These are phyloP conservation scores for Lentinula sp. DNA, from an alignment of 768 basidiomycete species.

Conservation along the genomic window DNA sequence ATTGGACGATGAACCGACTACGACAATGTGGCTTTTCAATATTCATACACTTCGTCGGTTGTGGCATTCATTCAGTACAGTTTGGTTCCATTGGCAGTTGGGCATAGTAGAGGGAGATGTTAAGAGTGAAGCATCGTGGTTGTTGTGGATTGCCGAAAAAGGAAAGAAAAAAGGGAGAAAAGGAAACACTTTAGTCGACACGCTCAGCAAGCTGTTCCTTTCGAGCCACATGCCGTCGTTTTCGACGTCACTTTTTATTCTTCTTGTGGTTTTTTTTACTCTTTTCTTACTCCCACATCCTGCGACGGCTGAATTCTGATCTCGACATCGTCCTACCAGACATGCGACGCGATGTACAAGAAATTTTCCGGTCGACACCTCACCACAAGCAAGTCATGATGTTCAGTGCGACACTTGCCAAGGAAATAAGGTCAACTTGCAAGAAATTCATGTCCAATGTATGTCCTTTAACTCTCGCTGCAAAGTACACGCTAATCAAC, in stretches of 20 bases:
- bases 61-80: conserved; percentile 31
- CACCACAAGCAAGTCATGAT: conserved; percentile 99
- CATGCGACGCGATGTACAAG: conserved; percentile 99
- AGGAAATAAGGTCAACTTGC: conserved; percentile 96
- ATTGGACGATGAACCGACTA: conserved; percentile 17
- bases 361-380: conserved; percentile 97
- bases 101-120: conserved; percentile 27
- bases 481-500: neutral
- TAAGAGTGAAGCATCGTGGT: neutral
- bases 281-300: conserved; percentile 28
- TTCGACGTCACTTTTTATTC: conserved; percentile 10
- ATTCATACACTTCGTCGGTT: conserved; percentile 23
- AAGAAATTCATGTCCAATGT: conserved; percentile 99
- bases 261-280: conserved; percentile 12
- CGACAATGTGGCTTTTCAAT: conserved; percentile 30
- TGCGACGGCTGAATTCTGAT: conserved; percentile 55
- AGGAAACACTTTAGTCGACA: neutral
- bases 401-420: conserved; percentile 97
- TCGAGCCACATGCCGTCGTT: conserved; percentile 23
- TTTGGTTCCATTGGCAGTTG: conserved; percentile 28
- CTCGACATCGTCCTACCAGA: conserved; percentile 74
- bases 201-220: conserved; percentile 20
- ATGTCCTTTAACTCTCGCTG: conserved; percentile 23
- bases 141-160: conserved; percentile 21
- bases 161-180: too few species aligned